Conservation (phyloP, 208 protist species). For the Porcisia deanei region DNA sequence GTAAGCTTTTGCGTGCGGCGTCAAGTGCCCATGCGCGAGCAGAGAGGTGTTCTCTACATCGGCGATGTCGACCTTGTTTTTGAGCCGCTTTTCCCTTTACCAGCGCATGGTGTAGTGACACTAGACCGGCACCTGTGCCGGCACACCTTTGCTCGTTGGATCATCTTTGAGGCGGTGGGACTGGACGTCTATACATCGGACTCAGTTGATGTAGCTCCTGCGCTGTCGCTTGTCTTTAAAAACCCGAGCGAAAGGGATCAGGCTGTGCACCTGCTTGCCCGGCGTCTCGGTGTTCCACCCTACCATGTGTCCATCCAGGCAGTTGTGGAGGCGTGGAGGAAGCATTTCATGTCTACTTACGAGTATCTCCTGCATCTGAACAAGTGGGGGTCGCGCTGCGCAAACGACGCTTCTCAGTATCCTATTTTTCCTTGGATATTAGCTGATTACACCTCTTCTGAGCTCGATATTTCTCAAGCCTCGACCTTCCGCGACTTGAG, state of each 20-base stretch:
- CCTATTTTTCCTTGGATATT: slow-evolving; percentile 96
- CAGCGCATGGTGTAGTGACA: slow-evolving; percentile 8
- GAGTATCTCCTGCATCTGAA: slow-evolving; percentile 65
- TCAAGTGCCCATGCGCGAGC: slow-evolving; percentile 47
- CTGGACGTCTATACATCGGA: slow-evolving; percentile 39
- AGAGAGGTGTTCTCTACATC: slow-evolving; percentile 45
- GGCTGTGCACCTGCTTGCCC: slow-evolving; percentile 20
- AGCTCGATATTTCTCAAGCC: slow-evolving; percentile 60
- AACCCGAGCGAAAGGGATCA: slow-evolving; percentile 30
- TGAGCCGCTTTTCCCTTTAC: slow-evolving; percentile 37
- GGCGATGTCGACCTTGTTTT: slow-evolving; percentile 20
- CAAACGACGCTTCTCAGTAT: slow-evolving; percentile 73
- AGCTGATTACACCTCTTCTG: slow-evolving; percentile 70
- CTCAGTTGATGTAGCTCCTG: slow-evolving; percentile 12
- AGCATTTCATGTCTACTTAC: slow-evolving; percentile 42
- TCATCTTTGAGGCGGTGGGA: slow-evolving; percentile 44
- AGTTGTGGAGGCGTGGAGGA: slow-evolving; percentile 37
- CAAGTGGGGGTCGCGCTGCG: slow-evolving; percentile 46
- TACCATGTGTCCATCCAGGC: slow-evolving; percentile 19
- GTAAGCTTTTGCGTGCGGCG: slow-evolving; percentile 41
- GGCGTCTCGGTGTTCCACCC: slow-evolving; percentile 17
- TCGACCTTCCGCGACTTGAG: slow-evolving; percentile 86
- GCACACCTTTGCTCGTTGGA: slow-evolving; percentile 40
- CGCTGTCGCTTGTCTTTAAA: slow-evolving; percentile 39
- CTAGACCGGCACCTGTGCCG: slow-evolving; percentile 5